A percentile compares a stretch with the other conserved stretches of the same genome.
These are phyloP conservation scores for Verticillium albo-atrum DNA, from an alignment of 2,329 filamentous ascomycete species.

Conservation along the genomic window DNA sequence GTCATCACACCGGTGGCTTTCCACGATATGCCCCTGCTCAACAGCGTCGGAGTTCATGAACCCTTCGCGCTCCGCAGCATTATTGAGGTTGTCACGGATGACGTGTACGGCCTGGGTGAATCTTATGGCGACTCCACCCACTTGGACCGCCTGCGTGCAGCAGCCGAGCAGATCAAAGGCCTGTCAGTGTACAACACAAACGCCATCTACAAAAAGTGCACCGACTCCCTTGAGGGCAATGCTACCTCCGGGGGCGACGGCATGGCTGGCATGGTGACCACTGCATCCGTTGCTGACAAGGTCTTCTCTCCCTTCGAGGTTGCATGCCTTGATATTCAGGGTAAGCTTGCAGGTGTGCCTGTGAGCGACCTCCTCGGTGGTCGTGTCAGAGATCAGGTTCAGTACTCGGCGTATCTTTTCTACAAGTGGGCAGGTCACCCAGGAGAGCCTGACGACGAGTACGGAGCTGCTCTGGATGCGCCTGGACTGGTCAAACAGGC, in stretches of 20 bases:
- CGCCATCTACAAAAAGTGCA: constrained; percentile 76
- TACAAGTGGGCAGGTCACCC: constrained; percentile 38
- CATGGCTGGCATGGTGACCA: constrained; percentile 44
- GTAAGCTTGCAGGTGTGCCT: constrained; percentile 31
- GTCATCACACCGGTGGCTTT: constrained; percentile 38
- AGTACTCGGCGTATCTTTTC: constrained; percentile 38
- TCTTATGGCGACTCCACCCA: constrained; percentile 35
- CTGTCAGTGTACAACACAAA: constrained; percentile 59
- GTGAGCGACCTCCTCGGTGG: constrained; percentile 34
- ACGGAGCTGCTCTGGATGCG: constrained; percentile 29
- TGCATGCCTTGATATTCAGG: constrained; percentile 36
- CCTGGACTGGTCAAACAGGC: constrained; percentile 28
- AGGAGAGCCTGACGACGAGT: constrained; percentile 32
- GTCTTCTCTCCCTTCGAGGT: constrained; percentile 38
- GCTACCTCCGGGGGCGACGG: constrained; percentile 55
- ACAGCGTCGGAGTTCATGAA: constrained; percentile 38
- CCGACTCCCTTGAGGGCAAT: constrained; percentile 57
- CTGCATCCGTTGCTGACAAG: constrained; percentile 33
- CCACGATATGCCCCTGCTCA: constrained; percentile 38
- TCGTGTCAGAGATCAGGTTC: constrained; percentile 30
- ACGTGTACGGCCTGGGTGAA: constrained; percentile 31
- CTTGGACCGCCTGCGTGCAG: constrained; percentile 25
- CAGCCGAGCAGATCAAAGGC: constrained; percentile 23
- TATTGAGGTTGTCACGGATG: constrained; percentile 31
- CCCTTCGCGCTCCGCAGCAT: constrained; percentile 36